phyloP scores from a whole-genome alignment of 2,329 filamentous ascomycete species.

The Lachnellula suecica region DNA sequence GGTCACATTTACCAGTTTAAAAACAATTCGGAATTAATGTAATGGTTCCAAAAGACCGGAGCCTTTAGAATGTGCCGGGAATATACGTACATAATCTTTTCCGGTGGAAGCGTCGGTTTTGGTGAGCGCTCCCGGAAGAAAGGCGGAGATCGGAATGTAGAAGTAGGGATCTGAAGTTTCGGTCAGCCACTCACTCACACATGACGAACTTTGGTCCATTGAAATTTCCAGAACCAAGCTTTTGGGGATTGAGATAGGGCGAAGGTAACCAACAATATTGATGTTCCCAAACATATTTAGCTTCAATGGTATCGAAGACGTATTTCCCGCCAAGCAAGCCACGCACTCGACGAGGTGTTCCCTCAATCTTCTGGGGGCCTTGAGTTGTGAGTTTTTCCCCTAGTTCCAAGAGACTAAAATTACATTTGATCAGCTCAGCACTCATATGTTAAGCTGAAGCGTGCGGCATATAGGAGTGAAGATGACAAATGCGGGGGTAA shows the following conservation, averaged over 20 bases:
- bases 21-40: too few species aligned
- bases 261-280: slow-evolving; percentile 33
- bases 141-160: slow-evolving; percentile 35
- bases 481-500: background rate
- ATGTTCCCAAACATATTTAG: slow-evolving; percentile 45
- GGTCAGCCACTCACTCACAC: background rate
- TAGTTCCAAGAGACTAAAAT: slow-evolving; percentile 12
- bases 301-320: slow-evolving; percentile 37
- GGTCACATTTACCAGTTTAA: too few species aligned
- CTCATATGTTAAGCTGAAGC: background rate
- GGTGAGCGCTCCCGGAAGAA: slow-evolving; percentile 6
- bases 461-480: background rate
- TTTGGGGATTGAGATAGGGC: background rate
- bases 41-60: too few species aligned
- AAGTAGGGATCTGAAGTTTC: slow-evolving; percentile 40
- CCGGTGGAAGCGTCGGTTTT: slow-evolving; percentile 34
- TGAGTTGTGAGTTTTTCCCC: slow-evolving; percentile 21
- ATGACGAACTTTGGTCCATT: too few species aligned
- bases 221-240: too few species aligned
- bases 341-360: slow-evolving; percentile 27
- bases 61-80: too few species aligned
- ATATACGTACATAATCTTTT: too few species aligned
- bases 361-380: slow-evolving; percentile 27
- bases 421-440: background rate
- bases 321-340: slow-evolving; percentile 24